Base-by-base conservation (phyloP, 495 filamentous ascomycete genomes). In the Aspergillus heteromorphus region DNA sequence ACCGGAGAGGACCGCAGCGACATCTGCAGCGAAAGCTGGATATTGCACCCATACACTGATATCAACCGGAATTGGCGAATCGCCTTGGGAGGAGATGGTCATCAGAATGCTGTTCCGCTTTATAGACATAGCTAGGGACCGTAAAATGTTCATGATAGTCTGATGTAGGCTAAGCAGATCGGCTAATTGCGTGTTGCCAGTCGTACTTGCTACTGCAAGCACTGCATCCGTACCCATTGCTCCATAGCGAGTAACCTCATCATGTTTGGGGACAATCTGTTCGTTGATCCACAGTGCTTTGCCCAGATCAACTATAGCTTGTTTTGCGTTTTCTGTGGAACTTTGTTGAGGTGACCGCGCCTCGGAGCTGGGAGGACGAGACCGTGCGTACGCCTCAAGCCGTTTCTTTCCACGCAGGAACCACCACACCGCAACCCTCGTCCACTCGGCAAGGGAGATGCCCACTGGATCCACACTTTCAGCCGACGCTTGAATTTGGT, bases 231-330 rank as follows among this genome's bases (percentile, higher is more conserved):
- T 64, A 10, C 71, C 65, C 64, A 73, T 71, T 17, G 64, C 65
- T 4, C 76, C 77, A 45, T 79, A 80, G 23, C 67, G 71, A 30
- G 68, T 62, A 10, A 80, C 40, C 51, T 85, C 83, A 19, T 75
- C 79, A 60, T 78, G 75, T 9, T 65, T 60, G 9, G 79, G 73
- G 6, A 88, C 73, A 5, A 90, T 77, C 2, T 84, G 79, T 48
- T 85, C 81, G 43, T 83, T 69, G 21, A 95, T 82, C 91, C 91
- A 96, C 62, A 87, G 85, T 0, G 83, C 78, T 64, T 95, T 96
- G 2, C 87, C 86, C 42, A 96, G 73, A 63, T 95, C 85, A 2
- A 92, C 72, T 51, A 91, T 83, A 11, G 86, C 85, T 69, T 92
- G 88, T 54, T 84, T 69, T 16, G 70, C 70, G 27, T 57, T 57